Evolutionary conservation across 306 rosid genomes (phyloP), one percentile per base, ranked within the genome.

Genomic region (Rubus parviflorus): DNA sequence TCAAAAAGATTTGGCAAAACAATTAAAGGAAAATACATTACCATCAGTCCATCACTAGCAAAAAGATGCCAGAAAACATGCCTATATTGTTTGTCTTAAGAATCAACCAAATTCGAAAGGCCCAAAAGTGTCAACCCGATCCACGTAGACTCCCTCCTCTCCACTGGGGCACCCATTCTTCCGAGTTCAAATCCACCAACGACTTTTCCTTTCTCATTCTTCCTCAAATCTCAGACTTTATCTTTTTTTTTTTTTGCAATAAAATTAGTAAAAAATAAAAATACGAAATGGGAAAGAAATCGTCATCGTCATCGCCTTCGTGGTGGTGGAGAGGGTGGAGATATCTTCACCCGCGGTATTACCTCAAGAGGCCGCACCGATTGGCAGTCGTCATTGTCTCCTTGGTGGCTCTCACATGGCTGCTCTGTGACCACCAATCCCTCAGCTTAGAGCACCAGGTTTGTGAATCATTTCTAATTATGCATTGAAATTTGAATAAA

Each of bases 311-410:
- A 30, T 22, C 61, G 58, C 72, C 76, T 3, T 40, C 70, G 72
- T 16, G 38, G 63, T 75, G 48, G 63, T n/a, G 63, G 63, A 17
- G 38, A 9, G 47, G 70, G 52, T 60, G 84, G 75, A 78, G 77
- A 15, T 87, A 79, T 73, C 23, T 88, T 48, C 84, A 82, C 67
- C 89, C 87, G 46, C 84, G 81, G 40, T 80, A 82, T 81, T 80
- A 30, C 35, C 35, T 30, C 35, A 30, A 30, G 35, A 30, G 35
- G 35, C 35, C 89, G 30, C 79, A 68, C 72, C 82, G 87, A 41
- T 49, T 81, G 0, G 78, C 85, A 15, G 64, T 87, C 40, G 5
- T 85, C 16, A 5, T 87, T 68, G 1, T 83, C 80, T 12, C 83
- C 52, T 71, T 81, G 56, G 37, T 87, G 19, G 75, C 78, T 2